phyloP scores from a whole-genome alignment of 441 rosid genomes.

The Gossypium trilobum region DNA sequence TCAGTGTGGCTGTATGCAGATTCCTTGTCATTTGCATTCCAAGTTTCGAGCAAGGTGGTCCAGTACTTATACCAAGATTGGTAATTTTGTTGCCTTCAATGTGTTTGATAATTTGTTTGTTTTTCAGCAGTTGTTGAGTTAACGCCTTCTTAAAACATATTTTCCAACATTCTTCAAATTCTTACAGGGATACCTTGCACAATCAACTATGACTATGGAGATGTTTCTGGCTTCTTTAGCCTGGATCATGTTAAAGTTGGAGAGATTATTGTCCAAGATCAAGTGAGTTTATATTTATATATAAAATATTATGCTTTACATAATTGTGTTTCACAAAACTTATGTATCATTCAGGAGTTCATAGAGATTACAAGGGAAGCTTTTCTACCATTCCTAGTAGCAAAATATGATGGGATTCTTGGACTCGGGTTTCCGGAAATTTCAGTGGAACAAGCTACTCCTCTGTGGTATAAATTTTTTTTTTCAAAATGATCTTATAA shows the following conservation, averaged over 20 bases:
- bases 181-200: slow-evolving; percentile 41
- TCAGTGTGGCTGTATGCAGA: slow-evolving; percentile 27
- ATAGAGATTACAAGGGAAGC: slow-evolving; percentile 42
- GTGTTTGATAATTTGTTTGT: neutral
- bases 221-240: slow-evolving; percentile 45
- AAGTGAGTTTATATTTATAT: slow-evolving; percentile 27
- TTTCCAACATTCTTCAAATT: neutral
- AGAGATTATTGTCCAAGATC: slow-evolving; percentile 32
- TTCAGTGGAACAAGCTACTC: slow-evolving; percentile 35
- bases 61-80: slow-evolving; percentile 47
- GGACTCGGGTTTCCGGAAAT: slow-evolving; percentile 49
- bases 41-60: slow-evolving; percentile 43
- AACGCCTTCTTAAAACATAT: neutral
- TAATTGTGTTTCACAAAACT: slow-evolving; percentile 4
- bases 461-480: slow-evolving; percentile 37
- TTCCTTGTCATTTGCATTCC: slow-evolving; percentile 48
- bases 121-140: neutral
- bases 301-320: slow-evolving; percentile 1
- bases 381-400: slow-evolving; percentile 28
- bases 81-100: slow-evolving; percentile 24
- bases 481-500: neutral
- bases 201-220: slow-evolving; percentile 37
- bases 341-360: slow-evolving; percentile 32
- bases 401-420: slow-evolving; percentile 44
- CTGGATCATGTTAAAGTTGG: slow-evolving; percentile 47